Evolutionary conservation across 148 eudicot genomes (phyloP), one percentile per base, ranked within the genome.

Genomic region (Cornus kousa): DNA sequence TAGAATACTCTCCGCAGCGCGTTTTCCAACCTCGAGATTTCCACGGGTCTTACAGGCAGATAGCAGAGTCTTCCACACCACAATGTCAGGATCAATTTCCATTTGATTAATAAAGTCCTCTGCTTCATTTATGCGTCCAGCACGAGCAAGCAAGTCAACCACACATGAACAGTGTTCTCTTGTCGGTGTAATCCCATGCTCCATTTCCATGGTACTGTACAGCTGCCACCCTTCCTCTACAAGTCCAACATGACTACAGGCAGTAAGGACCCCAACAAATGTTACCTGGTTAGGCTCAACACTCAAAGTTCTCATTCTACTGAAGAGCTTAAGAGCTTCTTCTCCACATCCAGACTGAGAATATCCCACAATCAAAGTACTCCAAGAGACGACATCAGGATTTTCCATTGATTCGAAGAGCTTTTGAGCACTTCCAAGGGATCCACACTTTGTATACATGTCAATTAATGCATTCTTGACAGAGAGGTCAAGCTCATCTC

Each of bases 61-160:
- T 68, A 87, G 80, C 73, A 87, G 79, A 72, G 83, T 77, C 78
- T 87, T 87, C 89, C 89, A 87, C 70, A 82, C 81, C 69, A 87
- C 85, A 50, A 82, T 71, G 75, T 87, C 89, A 11, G 89, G 82
- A 37, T 82, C 87, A 69, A 84, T 66, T 20, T 48, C 62, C 81
- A 87, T 70, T 70, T 82, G 81, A 69, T 67, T 76, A 67, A 87
- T 76, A 68, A 86, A 86, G 68, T 70, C 77, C 68, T 86, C 86
- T 68, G 88, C 88, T 40, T 86, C 88, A 35, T 72, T 77, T 35
- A 86, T 75, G 37, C 80, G 55, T 12, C 88, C 88, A 39, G 88
- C 86, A 35, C 86, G 84, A 68, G 88, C 86, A 62, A 86, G 83
- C 76, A 83, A 57, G 35, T 86, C 88, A 33, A 86, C 79, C 39